Evolutionary conservation across 306 rosid species (phyloP).

Genomic region (Echinosophora koreensis): DNA sequence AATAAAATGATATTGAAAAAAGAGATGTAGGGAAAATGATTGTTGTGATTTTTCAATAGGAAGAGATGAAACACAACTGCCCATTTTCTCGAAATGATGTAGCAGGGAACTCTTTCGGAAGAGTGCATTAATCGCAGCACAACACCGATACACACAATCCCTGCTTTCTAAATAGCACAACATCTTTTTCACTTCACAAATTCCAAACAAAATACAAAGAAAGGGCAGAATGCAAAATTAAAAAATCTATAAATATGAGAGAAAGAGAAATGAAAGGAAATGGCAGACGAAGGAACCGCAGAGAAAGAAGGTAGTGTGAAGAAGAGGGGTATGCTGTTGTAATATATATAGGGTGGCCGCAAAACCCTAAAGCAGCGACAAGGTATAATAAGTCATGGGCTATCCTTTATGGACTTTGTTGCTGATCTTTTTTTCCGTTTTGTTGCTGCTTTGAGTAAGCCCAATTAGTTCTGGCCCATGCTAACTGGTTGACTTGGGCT

Average conservation of each 20-base stretch:
- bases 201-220: not conserved
- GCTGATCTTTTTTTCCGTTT: too few relatives aligned
- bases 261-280: not conserved
- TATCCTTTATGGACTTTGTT: not conserved
- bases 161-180: conserved; percentile 46
- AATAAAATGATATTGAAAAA: too few relatives aligned
- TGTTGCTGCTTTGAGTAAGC: too few relatives aligned
- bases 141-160: conserved; percentile 89
- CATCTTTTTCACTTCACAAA: not conserved
- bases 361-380: not conserved
- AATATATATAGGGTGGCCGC: not conserved
- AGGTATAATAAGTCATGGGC: not conserved
- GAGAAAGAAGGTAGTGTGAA: not conserved
- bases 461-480: too few relatives aligned
- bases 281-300: not conserved
- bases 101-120: conserved; percentile 85
- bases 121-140: conserved; percentile 61
- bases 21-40: conserved; percentile 73
- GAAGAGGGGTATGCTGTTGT: not conserved
- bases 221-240: not conserved
- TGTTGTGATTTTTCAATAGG: conserved; percentile 59
- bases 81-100: conserved; percentile 66
- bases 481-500: too few relatives aligned
- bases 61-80: conserved; percentile 73
- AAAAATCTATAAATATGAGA: not conserved